These are phyloP conservation scores for Monosporozyma siamensis DNA, from an alignment of 805 yeast genomes.

Conservation along the genomic window DNA sequence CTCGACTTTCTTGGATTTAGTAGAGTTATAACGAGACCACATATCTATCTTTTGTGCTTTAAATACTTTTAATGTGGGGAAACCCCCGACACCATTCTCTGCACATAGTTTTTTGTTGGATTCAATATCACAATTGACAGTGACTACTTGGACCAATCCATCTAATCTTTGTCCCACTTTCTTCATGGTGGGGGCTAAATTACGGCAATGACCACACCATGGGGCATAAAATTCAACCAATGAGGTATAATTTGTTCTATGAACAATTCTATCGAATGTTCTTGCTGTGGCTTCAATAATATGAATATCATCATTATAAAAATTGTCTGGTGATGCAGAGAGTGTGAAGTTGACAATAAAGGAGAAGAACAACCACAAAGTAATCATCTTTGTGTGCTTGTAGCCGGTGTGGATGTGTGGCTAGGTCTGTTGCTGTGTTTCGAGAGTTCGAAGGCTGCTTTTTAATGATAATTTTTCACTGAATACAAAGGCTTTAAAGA, in stretches of 20 bases:
- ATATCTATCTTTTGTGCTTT: conserved; percentile 60
- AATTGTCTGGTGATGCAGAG: conserved; percentile 16
- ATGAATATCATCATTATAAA: conserved; percentile 28
- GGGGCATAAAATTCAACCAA: conserved; percentile 90
- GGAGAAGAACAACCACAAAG: neutral
- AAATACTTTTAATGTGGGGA: conserved; percentile 75
- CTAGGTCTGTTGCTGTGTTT: too few relatives aligned
- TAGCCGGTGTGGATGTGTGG: too few relatives aligned
- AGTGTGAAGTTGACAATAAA: neutral
- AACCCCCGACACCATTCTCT: conserved; percentile 57
- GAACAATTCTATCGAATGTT: conserved; percentile 58
- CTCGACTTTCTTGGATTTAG: neutral
- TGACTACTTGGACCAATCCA: conserved; percentile 56
- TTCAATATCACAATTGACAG: conserved; percentile 77
- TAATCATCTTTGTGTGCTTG: neutral
- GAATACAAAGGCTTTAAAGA: too few relatives aligned
- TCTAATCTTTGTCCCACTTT: conserved; percentile 55
- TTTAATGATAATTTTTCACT: too few relatives aligned
- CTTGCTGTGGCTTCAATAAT: conserved; percentile 48
- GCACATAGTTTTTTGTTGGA: conserved; percentile 62
- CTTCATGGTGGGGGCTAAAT: conserved; percentile 52
- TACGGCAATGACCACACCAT: conserved; percentile 94
- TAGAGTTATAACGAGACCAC: neutral
- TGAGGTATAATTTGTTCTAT: conserved; percentile 65
- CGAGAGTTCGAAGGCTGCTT: too few relatives aligned